Percentiles rank a stretch among this genome's conserved stretches.
Evolutionary conservation across 306 rosid genomes (phyloP).

Genomic region (peach (Prunus persica)): Prunus_persica_NCBIv2 NC_034012.1:8468001-8468500

Average conservation of each 20-base stretch:
- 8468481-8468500: slow-evolving; percentile 95
- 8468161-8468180: neutral
- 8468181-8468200: slow-evolving; percentile 15
- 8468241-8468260: slow-evolving; percentile 95
- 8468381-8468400: neutral
- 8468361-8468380: neutral
- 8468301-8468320: slow-evolving; percentile 53
- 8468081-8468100: slow-evolving; percentile 80
- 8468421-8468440: slow-evolving; percentile 86
- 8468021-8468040: neutral
- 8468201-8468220: slow-evolving; percentile 94
- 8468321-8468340: neutral
- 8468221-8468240: slow-evolving; percentile 91
- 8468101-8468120: slow-evolving; percentile 97
- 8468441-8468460: slow-evolving; percentile 85
- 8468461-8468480: slow-evolving; percentile 97
- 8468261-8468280: slow-evolving; percentile 95
- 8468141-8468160: neutral
- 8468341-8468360: neutral
- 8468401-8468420: slow-evolving; percentile 27
- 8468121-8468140: slow-evolving; percentile 51
- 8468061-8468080: slow-evolving; percentile 99
- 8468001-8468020: neutral
- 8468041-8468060: slow-evolving; percentile 64
- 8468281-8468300: slow-evolving; percentile 88